Conservation (phyloP, 1,284 basidiomycete genomes). For the Puccinia polysora region DNA sequence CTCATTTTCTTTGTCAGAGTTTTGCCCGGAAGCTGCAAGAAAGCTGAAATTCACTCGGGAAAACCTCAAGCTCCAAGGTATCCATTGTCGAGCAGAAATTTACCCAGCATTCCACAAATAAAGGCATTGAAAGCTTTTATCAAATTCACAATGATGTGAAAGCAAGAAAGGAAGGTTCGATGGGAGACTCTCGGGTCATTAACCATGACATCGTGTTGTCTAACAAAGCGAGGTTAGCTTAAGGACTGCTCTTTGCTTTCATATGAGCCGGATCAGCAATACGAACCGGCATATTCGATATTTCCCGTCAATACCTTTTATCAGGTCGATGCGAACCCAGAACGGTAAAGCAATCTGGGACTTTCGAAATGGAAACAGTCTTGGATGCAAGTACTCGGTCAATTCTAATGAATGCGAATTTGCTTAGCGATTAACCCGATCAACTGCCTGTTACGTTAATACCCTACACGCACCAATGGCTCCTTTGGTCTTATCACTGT, state of each 20-base stretch:
- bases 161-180: neutral
- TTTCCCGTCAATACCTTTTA: constrained; percentile 12
- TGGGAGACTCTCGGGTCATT: neutral
- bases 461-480: constrained; percentile 6
- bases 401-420: neutral
- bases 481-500: constrained; percentile 24
- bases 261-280: no score
- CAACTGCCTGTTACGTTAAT: neutral
- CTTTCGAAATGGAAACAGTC: neutral
- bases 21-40: no score
- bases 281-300: constrained; percentile 20
- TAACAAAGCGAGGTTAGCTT: neutral
- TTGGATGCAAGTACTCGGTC: constrained; percentile 7
- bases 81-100: constrained; percentile 5
- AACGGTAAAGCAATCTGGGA: neutral
- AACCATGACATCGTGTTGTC: constrained; percentile 6
- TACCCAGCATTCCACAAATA: neutral
- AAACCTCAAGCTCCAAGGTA: constrained; percentile 20
- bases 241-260: neutral
- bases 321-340: constrained; percentile 12
- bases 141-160: neutral
- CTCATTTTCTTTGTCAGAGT: no score
- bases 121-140: constrained; percentile 7
- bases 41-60: no score
- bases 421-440: neutral